Evolutionary conservation across 139 green algal genomes (phyloP).

Genomic region (Penium margaritaceum): DNA sequence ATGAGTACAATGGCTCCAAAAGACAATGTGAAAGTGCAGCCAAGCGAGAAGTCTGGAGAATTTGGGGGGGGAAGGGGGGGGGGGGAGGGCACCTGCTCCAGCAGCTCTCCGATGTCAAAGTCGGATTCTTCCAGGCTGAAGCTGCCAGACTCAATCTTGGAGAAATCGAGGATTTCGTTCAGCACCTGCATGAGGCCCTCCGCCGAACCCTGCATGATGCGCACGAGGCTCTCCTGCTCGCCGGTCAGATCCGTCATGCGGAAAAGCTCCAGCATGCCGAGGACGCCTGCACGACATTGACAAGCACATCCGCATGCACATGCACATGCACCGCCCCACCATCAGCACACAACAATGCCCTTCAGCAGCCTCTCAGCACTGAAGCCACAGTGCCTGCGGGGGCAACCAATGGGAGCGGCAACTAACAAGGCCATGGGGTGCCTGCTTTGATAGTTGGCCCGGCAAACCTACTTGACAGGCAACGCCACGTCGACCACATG

Average conservation of each 20-base stretch:
- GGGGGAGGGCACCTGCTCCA: slow-evolving; percentile 28
- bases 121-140: slow-evolving; percentile 37
- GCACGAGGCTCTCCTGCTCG: slow-evolving; percentile 35
- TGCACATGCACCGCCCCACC: too few relatives aligned
- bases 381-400: too few relatives aligned
- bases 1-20: too few relatives aligned
- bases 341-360: too few relatives aligned
- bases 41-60: not conserved
- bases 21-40: too few relatives aligned
- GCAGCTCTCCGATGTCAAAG: slow-evolving; percentile 34
- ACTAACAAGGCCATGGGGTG: too few relatives aligned
- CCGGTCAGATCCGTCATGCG: slow-evolving; percentile 30
- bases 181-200: slow-evolving; percentile 38
- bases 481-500: too few relatives aligned
- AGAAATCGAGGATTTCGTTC: slow-evolving; percentile 46
- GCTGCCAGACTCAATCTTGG: slow-evolving; percentile 44
- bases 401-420: too few relatives aligned
- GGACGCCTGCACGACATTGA: slow-evolving; percentile 34
- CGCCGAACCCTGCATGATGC: slow-evolving; percentile 40
- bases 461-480: too few relatives aligned
- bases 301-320: too few relatives aligned
- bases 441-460: too few relatives aligned
- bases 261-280: slow-evolving; percentile 45
- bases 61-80: not conserved
- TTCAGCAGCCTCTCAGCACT: too few relatives aligned